A percentile compares a stretch with the other conserved stretches of the same genome.
Evolutionary conservation across 2,329 filamentous ascomycete species (phyloP).

Genomic region (Fusarium buharicum): DNA sequence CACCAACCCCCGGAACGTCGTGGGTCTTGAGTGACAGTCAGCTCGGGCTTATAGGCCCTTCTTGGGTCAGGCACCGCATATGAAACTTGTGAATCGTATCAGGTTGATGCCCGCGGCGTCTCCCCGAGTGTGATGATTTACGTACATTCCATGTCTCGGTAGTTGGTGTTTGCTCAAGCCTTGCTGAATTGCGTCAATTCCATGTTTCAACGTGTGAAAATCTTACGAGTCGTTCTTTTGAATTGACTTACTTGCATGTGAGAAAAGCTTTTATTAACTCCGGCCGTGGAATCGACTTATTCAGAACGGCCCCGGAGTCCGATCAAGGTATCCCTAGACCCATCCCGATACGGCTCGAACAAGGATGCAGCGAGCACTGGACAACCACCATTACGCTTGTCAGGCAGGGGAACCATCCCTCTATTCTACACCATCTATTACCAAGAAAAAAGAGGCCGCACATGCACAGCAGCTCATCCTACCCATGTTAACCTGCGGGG

Average conservation of each 20-base stretch:
- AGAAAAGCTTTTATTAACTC: not conserved
- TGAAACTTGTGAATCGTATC: slow-evolving; percentile 34
- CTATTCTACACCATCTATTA: not conserved
- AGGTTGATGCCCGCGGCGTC: slow-evolving; percentile 15
- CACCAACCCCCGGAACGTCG: slow-evolving; percentile 4
- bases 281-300: not conserved
- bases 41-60: slow-evolving; percentile 12
- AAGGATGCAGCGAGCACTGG: not conserved
- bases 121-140: too few species aligned
- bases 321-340: not conserved
- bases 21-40: not conserved
- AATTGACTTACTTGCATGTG: too few species aligned
- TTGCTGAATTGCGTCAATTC: not conserved
- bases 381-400: too few species aligned
- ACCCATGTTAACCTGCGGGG: slow-evolving; percentile 5
- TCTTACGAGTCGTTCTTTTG: not conserved
- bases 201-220: not conserved
- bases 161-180: not conserved
- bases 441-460: not conserved
- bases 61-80: slow-evolving; percentile 4
- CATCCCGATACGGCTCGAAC: not conserved
- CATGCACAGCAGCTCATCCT: not conserved
- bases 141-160: slow-evolving; percentile 2
- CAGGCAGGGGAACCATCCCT: not conserved
- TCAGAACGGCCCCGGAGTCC: not conserved